Percentiles rank a stretch among this genome's conserved stretches.
phyloP scores from a whole-genome alignment of 768 basidiomycete species.

The Kwoniella mangroviensis region DNA sequence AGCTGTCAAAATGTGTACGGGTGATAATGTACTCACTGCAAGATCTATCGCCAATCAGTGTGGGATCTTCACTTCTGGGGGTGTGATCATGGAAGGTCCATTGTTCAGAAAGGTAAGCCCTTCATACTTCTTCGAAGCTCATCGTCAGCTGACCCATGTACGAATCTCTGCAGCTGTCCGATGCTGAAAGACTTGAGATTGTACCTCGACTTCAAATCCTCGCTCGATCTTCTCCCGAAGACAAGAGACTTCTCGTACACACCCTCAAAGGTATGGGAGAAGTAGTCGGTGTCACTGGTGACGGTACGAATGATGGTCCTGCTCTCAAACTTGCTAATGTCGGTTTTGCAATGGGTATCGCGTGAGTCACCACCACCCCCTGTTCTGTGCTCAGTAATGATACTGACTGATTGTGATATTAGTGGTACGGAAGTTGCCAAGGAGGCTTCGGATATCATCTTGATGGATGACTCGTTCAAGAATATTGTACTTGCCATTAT shows the following conservation, averaged over 20 bases:
- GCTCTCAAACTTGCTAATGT: slow-evolving; percentile 94
- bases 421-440: slow-evolving; percentile 98
- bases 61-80: slow-evolving; percentile 90
- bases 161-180: slow-evolving; percentile 62
- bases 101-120: slow-evolving; percentile 67
- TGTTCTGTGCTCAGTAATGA: background rate
- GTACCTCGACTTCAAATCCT: slow-evolving; percentile 93
- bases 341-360: slow-evolving; percentile 70
- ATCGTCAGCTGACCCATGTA: slow-evolving; percentile 1
- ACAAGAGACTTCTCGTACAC: slow-evolving; percentile 91
- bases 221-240: slow-evolving; percentile 94
- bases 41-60: slow-evolving; percentile 95
- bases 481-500: slow-evolving; percentile 97
- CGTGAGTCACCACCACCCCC: slow-evolving; percentile 18
- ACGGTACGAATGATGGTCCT: slow-evolving; percentile 97
- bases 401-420: slow-evolving; percentile 57
- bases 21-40: slow-evolving; percentile 81
- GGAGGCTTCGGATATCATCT: slow-evolving; percentile 97
- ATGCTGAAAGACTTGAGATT: slow-evolving; percentile 74
- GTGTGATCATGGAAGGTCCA: slow-evolving; percentile 98
- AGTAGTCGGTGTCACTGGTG: slow-evolving; percentile 88
- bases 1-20: slow-evolving; percentile 96
- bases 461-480: slow-evolving; percentile 77
- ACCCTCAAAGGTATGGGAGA: slow-evolving; percentile 84
- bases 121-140: background rate